Evolutionary conservation across 441 rosid genomes (phyloP), one percentile per base, ranked within the genome.

Genomic region (Manihot esculenta): DNA sequence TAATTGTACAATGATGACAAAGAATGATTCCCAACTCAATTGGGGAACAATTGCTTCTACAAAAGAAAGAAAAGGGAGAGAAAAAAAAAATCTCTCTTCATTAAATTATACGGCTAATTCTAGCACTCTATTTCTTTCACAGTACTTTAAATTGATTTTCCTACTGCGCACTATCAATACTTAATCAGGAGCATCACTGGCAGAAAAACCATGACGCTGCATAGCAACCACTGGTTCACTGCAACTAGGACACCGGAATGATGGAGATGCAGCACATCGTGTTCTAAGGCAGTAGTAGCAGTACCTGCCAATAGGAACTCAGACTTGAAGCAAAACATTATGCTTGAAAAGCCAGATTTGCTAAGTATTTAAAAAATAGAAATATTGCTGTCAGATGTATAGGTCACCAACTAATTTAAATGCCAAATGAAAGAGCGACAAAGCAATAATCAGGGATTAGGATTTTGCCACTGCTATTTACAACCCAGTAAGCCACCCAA

Each of bases 221-320:
- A 92, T 94, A 20, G 97, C 97, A 42, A 83, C 82, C 64, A 94
- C 91, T 1, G 81, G 92, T 78, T 90, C 94, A n/a, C 79, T 79
- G 79, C 97, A 94, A 77, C 85, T 83, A 41, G 86, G 78, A 69
- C 97, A 94, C 55, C 86, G 86, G 81, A 89, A 94, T 0, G 94
- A 88, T 72, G 90, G 73, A 65, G 89, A 73, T 41, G 97, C 88
- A 4, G 90, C 82, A 71, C 94, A 94, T 15, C 97, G 88, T 47
- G 96, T 94, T 78, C 91, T 81, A 20, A 94, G 90, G 80, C 97
- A 94, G 76, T 90, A 88, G 78, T 90, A 92, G 77, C 97, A 94
- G 78, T 94, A 92, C 89, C 99, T 94, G 86, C 64, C 81, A 82
- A 68, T 65, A 69, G 74, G 5, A 35, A 18, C 15, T 61, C 35